phyloP scores from a whole-genome alignment of 2,329 filamentous ascomycete genomes.

The Stemphylium vesicarium region DNA sequence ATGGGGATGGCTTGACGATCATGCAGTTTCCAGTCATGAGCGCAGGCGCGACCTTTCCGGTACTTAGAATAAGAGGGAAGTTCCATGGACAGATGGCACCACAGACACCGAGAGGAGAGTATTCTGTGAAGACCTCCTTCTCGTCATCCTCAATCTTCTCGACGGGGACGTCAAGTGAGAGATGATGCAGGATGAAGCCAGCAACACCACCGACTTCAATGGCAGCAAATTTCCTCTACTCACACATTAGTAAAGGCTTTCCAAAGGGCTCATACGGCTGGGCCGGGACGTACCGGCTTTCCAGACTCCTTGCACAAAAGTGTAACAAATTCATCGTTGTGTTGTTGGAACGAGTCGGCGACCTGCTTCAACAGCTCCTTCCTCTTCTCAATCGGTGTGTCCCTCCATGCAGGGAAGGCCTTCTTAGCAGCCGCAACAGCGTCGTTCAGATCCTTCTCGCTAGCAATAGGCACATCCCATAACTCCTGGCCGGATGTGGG shows the following conservation, averaged over 20 bases:
- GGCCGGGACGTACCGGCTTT: constrained; percentile 39
- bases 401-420: constrained; percentile 57
- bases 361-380: constrained; percentile 41
- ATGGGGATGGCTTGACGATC: constrained; percentile 64
- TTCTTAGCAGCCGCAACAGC: constrained; percentile 57
- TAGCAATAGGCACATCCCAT: constrained; percentile 59
- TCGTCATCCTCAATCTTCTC: constrained; percentile 54
- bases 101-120: constrained; percentile 57
- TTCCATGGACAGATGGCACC: constrained; percentile 53
- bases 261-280: no score
- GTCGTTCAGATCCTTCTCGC: constrained; percentile 57
- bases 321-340: constrained; percentile 38
- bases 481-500: constrained; percentile 58
- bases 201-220: constrained; percentile 48
- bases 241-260: constrained; percentile 9
- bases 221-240: constrained; percentile 50
- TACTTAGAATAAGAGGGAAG: constrained; percentile 60
- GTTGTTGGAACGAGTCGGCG: constrained; percentile 31
- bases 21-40: constrained; percentile 63
- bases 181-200: constrained; percentile 49
- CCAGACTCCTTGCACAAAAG: constrained; percentile 46
- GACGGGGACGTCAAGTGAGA: constrained; percentile 41
- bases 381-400: constrained; percentile 42
- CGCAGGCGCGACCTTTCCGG: constrained; percentile 63
- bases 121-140: constrained; percentile 55